Evolutionary conservation across 1,284 basidiomycete genomes (phyloP), one percentile per base, ranked within the genome.

Genomic region (Peniophora sp.): DNA sequence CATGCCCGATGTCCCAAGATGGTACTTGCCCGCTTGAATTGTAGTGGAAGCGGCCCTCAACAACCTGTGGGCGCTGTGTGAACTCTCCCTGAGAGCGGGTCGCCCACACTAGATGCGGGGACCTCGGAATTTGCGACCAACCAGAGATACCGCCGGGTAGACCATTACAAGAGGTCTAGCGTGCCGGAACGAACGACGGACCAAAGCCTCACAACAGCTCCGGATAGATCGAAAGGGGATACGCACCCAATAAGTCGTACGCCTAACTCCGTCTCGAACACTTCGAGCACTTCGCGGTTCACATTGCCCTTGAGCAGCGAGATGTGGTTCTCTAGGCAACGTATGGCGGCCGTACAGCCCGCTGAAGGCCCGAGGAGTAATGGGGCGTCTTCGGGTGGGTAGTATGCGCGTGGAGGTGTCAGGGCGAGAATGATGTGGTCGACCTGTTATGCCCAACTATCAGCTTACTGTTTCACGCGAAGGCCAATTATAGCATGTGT

Each of bases 241-340:
- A 69, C 79, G 61, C 53, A 97, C 95, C 79, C 83, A 61, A 97
- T 89, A 17, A 99, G 68, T 22, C 97, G 83, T 53, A 97, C 85
- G 1, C 95, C 94, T 45, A 99, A 89, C 67, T 99, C 96, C 68
- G 96, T 89, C 64, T 98, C 92, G 67, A 99, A 98, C 1, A 99
- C 94, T 60, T 98, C 96, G 19, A 99, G 71, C 2, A 99, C 92
- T 57, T 97, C 94, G 65, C 93, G 92, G 62, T 90, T 95, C 27
- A 96, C 95, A 56, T 90, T 97, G 0, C 94, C 95, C 56, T 88
- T 88, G 44, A 99, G 71, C 48, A 98, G 75, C 58, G 85, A 84
- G 63, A 94, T 97, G 68, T 99, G 96, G 70, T 80, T 85, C 58
- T 89, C 81, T 34, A 99, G 72, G 62, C 92, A 95, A 52, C 78